Conservation (phyloP, 345 rosid species). For the Populus davidiana region DNA sequence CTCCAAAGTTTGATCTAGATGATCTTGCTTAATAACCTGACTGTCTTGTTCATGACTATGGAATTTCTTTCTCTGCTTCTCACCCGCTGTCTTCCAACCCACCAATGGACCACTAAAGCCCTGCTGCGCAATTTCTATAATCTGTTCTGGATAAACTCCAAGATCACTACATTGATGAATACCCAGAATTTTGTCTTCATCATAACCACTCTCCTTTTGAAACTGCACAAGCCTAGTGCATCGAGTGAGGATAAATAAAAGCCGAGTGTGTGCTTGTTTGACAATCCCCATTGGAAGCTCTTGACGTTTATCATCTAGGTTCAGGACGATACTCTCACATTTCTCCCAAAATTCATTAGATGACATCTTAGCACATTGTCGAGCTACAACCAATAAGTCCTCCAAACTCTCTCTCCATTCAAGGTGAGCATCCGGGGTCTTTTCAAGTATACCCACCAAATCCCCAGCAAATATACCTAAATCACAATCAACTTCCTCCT, state of each 20-base stretch:
- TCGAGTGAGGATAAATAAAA: conserved; percentile 87
- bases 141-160: conserved; percentile 83
- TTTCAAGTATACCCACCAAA: conserved; percentile 75
- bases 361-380: conserved; percentile 76
- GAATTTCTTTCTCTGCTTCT: conserved; percentile 43
- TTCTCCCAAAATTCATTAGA: conserved; percentile 79
- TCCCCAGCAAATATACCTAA: conserved; percentile 87
- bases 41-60: conserved; percentile 33
- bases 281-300: conserved; percentile 85
- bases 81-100: conserved; percentile 36
- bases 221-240: conserved; percentile 96
- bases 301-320: conserved; percentile 83
- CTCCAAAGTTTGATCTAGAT: conserved; percentile 41
- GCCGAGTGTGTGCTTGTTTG: conserved; percentile 88
- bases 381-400: conserved; percentile 77
- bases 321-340: conserved; percentile 88
- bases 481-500: conserved; percentile 91
- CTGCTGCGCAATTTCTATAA: conserved; percentile 53
- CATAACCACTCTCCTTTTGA: conserved; percentile 86
- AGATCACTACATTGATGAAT: conserved; percentile 87
- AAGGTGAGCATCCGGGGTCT: conserved; percentile 53
- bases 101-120: conserved; percentile 46
- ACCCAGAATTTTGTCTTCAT: conserved; percentile 69
- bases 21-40: conserved; percentile 33
- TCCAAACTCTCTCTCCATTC: conserved; percentile 74